phyloP scores from a whole-genome alignment of 164 flowering plant genomes.

The Protea cynaroides region DNA sequence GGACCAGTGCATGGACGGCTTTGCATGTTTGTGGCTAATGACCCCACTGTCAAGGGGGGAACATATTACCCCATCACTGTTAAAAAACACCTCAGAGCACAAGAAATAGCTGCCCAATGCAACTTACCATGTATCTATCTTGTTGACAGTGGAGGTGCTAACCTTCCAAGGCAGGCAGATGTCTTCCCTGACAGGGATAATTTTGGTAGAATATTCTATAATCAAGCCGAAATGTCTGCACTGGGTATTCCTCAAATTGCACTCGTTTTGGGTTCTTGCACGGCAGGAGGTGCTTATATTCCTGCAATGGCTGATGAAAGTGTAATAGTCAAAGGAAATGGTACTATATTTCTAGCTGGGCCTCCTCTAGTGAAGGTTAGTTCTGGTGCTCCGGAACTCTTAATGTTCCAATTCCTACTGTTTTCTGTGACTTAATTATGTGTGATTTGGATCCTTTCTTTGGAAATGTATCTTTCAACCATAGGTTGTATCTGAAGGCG shows the following conservation, averaged over 20 bases:
- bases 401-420: background rate
- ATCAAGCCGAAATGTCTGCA: constrained; percentile 88
- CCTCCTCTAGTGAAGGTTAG: constrained; percentile 99
- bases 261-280: constrained; percentile 90
- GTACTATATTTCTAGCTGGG: constrained; percentile 95
- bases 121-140: constrained; percentile 88
- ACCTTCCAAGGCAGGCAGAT: constrained; percentile 94
- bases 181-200: constrained; percentile 95
- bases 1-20: constrained; percentile 88
- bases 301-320: constrained; percentile 99
- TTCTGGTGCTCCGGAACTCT: constrained; percentile 7
- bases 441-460: background rate
- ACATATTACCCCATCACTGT: constrained; percentile 95
- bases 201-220: constrained; percentile 91
- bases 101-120: constrained; percentile 91
- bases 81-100: constrained; percentile 97
- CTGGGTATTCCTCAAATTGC: constrained; percentile 94
- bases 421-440: background rate
- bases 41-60: constrained; percentile 95
- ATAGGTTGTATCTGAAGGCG: constrained; percentile 31
- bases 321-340: constrained; percentile 98
- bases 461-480: constrained; percentile 13
- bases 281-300: constrained; percentile 99
- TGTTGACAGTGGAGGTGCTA: constrained; percentile 99
- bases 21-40: constrained; percentile 97